These are phyloP conservation scores for Fusarium falciforme DNA, from an alignment of 2,329 filamentous ascomycete species.

Conservation along the genomic window DNA sequence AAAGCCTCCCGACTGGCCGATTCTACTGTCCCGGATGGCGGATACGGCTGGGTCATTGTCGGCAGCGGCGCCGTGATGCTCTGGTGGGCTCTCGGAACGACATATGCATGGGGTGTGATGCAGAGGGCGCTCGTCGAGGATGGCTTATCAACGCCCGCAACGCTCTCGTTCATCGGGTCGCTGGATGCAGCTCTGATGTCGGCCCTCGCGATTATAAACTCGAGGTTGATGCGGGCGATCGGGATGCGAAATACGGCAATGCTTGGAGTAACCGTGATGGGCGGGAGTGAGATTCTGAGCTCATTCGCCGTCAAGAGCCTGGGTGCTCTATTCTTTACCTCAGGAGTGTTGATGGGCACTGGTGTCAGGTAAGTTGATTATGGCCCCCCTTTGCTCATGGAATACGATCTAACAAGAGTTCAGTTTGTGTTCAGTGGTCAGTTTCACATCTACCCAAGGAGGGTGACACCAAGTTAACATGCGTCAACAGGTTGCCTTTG, in stretches of 20 bases:
- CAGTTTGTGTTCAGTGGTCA: conserved; percentile 54
- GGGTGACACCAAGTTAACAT: not conserved
- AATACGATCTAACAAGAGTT: not conserved
- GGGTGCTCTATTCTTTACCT: conserved; percentile 50
- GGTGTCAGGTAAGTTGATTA: conserved; percentile 45
- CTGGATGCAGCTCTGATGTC: conserved; percentile 62
- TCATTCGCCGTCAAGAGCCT: conserved; percentile 51
- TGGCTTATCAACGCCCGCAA: conserved; percentile 60
- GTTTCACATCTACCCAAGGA: conserved; percentile 45
- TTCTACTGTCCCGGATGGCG: conserved; percentile 62
- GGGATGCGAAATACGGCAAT: conserved; percentile 61
- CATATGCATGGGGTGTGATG: conserved; percentile 70
- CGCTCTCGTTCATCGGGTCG: conserved; percentile 69
- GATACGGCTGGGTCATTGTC: conserved; percentile 68
- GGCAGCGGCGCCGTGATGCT: conserved; percentile 60
- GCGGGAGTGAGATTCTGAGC: conserved; percentile 60
- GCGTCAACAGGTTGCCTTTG: conserved; percentile 53
- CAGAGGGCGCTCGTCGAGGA: conserved; percentile 66
- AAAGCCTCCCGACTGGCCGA: conserved; percentile 59
- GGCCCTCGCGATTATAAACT: conserved; percentile 63
- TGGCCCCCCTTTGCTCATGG: not conserved
- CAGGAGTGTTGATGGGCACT: conserved; percentile 47
- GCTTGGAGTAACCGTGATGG: conserved; percentile 62
- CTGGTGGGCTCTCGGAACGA: conserved; percentile 68
- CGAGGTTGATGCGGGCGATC: conserved; percentile 60